phyloP scores from a whole-genome alignment of 2,329 filamentous ascomycete species.

The Dothiorella sarmentorum region DNA sequence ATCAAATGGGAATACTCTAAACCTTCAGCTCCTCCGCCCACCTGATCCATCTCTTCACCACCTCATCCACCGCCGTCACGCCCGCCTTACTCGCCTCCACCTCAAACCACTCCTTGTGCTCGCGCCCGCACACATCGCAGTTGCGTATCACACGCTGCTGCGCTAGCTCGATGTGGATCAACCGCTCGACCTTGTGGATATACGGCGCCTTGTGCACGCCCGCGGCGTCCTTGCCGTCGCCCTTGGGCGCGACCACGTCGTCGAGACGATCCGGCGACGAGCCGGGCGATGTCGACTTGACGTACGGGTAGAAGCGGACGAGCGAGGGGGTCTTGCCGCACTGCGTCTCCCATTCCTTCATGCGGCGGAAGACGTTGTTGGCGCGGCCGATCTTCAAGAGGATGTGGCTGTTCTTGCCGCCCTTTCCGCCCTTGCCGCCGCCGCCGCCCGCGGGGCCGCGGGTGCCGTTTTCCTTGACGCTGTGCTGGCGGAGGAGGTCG shows the following conservation, averaged over 20 bases:
- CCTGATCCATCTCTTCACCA: slow-evolving; percentile 78
- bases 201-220: slow-evolving; percentile 70
- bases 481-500: slow-evolving; percentile 21
- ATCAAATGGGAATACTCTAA: neutral
- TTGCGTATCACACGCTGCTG: slow-evolving; percentile 56
- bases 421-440: neutral
- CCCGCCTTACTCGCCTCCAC: slow-evolving; percentile 71
- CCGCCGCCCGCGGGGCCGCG: neutral
- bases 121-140: slow-evolving; percentile 75
- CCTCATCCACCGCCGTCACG: slow-evolving; percentile 65
- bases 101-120: slow-evolving; percentile 95
- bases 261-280: slow-evolving; percentile 24
- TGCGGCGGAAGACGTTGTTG: slow-evolving; percentile 80
- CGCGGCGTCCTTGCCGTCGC: slow-evolving; percentile 28
- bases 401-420: slow-evolving; percentile 50
- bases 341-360: slow-evolving; percentile 92
- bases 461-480: neutral
- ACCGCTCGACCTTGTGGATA: slow-evolving; percentile 79
- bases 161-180: slow-evolving; percentile 86
- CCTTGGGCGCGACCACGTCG: slow-evolving; percentile 17
- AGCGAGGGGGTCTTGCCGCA: slow-evolving; percentile 87
- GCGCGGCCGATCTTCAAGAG: slow-evolving; percentile 64
- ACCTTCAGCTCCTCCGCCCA: slow-evolving; percentile 62
- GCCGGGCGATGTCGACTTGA: slow-evolving; percentile 35
- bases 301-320: slow-evolving; percentile 87